phyloP scores from a whole-genome alignment of 352 stramenopile genomes.

The Phytophthora crassamura region DNA sequence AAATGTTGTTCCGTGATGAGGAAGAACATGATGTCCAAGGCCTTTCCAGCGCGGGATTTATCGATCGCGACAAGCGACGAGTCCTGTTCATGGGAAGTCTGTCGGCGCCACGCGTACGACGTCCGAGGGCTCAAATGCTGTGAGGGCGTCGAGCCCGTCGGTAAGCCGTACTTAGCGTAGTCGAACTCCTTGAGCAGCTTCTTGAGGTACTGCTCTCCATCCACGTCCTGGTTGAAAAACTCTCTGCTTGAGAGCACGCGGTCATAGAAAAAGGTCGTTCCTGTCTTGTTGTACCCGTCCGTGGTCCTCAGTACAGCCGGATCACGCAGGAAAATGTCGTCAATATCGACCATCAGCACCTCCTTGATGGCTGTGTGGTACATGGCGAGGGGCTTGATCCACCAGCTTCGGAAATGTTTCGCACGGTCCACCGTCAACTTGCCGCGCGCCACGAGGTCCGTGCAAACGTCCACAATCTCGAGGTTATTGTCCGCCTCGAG shows the following conservation, averaged over 20 bases:
- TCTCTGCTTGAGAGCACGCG: conserved; percentile 57
- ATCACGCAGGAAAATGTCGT: conserved; percentile 58
- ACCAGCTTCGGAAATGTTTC: conserved; percentile 61
- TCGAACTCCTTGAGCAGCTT: conserved; percentile 50
- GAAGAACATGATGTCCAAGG: conserved; percentile 55
- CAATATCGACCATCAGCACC: conserved; percentile 57
- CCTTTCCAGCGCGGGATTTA: conserved; percentile 43
- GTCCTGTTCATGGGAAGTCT: conserved; percentile 62
- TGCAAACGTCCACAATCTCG: conserved; percentile 62
- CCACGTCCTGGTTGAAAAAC: conserved; percentile 60
- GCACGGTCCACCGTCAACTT: conserved; percentile 40
- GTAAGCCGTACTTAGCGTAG: conserved; percentile 43
- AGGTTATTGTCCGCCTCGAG: conserved; percentile 32
- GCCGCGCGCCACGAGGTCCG: conserved; percentile 33
- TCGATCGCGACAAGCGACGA: conserved; percentile 64
- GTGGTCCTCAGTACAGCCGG: conserved; percentile 49
- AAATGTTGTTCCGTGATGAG: conserved; percentile 56
- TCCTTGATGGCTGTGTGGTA: conserved; percentile 58
- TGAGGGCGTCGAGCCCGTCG: conserved; percentile 24
- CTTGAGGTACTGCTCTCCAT: conserved; percentile 44
- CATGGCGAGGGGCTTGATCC: conserved; percentile 69
- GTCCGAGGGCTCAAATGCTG: conserved; percentile 28
- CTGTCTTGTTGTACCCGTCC: conserved; percentile 47
- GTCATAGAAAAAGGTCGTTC: conserved; percentile 76
- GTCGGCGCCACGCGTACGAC: conserved; percentile 42